Evolutionary conservation across 1,139 yeast species (phyloP).

Genomic region (Dujonia santamariae): DNA sequence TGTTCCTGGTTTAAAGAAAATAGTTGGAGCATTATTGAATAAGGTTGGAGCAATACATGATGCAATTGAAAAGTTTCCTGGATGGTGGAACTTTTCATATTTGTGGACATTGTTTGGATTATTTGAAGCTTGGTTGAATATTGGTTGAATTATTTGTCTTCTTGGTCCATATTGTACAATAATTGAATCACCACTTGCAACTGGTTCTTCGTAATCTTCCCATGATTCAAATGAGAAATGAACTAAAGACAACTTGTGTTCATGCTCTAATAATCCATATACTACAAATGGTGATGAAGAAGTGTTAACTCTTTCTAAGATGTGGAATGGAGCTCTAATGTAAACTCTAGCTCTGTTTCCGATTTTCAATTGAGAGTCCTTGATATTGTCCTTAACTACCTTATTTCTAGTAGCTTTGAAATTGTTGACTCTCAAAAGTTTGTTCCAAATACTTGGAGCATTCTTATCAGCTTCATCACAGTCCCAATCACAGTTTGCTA

Average conservation of each 20-base stretch:
- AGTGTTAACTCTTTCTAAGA: conserved; percentile 43
- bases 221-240: conserved; percentile 82
- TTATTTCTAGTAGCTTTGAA: conserved; percentile 76
- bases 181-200: conserved; percentile 74
- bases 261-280: conserved; percentile 78
- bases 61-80: conserved; percentile 70
- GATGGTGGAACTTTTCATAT: conserved; percentile 79
- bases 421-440: conserved; percentile 71
- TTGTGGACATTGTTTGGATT: conserved; percentile 85
- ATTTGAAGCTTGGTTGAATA: conserved; percentile 76
- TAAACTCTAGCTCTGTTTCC: conserved; percentile 65
- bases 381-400: conserved; percentile 58
- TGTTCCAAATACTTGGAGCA: conserved; percentile 76
- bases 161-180: conserved; percentile 93
- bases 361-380: conserved; percentile 56
- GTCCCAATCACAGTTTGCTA: conserved; percentile 84
- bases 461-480: conserved; percentile 75
- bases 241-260: conserved; percentile 79
- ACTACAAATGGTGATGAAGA: conserved; percentile 51
- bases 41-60: conserved; percentile 88
- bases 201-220: conserved; percentile 84
- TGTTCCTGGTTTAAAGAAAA: conserved; percentile 51
- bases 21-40: conserved; percentile 79
- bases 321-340: conserved; percentile 57
- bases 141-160: conserved; percentile 79